These are phyloP conservation scores for Alternaria hordeiaustralica DNA, from an alignment of 2,329 filamentous ascomycete genomes.

Conservation along the genomic window DNA sequence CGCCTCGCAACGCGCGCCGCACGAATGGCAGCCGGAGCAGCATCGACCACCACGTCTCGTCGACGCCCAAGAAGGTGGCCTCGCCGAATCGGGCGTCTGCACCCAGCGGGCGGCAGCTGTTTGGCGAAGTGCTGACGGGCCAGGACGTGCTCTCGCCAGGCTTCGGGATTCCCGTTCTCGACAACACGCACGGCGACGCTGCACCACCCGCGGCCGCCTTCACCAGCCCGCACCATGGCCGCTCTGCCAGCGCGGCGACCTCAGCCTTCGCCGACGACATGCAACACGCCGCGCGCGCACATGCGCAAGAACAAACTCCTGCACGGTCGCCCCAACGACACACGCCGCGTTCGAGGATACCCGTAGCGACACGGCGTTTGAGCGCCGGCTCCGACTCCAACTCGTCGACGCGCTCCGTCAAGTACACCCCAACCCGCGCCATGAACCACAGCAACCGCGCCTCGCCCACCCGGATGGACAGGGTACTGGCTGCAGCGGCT, in stretches of 20 bases:
- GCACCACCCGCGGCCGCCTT: conserved; percentile 22
- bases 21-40: conserved; percentile 36
- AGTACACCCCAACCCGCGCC: conserved; percentile 33
- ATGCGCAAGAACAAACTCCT: conserved; percentile 15
- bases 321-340: conserved; percentile 24
- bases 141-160: conserved; percentile 41
- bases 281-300: conserved; percentile 17
- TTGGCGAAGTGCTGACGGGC: conserved; percentile 45
- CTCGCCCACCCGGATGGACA: conserved; percentile 36
- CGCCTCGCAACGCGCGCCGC: conserved; percentile 33
- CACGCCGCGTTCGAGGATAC: conserved; percentile 44
- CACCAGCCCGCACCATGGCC: conserved; percentile 24
- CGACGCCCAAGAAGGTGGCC: conserved; percentile 32
- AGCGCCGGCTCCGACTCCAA: conserved; percentile 46
- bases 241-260: conserved; percentile 27
- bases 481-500: conserved; percentile 18
- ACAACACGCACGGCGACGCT: conserved; percentile 18
- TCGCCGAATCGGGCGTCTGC: conserved; percentile 33
- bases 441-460: conserved; percentile 31
- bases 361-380: conserved; percentile 38
- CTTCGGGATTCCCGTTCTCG: conserved; percentile 41
- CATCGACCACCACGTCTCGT: conserved; percentile 31
- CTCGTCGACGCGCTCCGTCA: conserved; percentile 43
- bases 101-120: conserved; percentile 39
- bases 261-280: conserved; percentile 19